Percentiles rank a stretch among this genome's conserved stretches.
Evolutionary conservation across 768 basidiomycete genomes (phyloP).

Genomic region (Leccinum variicolor): DNA sequence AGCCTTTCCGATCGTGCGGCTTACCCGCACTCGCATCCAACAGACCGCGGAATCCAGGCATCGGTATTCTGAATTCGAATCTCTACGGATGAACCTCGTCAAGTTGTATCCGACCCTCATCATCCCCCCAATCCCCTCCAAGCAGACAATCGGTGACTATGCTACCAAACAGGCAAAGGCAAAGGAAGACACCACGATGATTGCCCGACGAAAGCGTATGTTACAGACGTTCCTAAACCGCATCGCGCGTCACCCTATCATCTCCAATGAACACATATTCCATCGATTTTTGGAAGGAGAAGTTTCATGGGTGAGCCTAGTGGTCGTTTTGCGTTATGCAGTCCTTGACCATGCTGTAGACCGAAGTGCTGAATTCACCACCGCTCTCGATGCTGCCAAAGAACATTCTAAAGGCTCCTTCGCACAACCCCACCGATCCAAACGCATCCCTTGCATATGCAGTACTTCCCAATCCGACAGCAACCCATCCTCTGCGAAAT

Average conservation of each 20-base stretch:
- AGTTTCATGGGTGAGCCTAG: constrained; percentile 81
- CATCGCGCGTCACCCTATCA: constrained; percentile 84
- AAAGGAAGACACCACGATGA: constrained; percentile 92
- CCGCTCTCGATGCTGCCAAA: constrained; percentile 90
- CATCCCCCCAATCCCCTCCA: constrained; percentile 96
- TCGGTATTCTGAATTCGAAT: constrained; percentile 97
- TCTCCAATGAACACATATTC: constrained; percentile 94
- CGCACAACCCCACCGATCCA: constrained; percentile 88
- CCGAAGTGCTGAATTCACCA: constrained; percentile 89
- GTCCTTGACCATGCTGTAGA: constrained; percentile 40
- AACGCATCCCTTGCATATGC: constrained; percentile 70
- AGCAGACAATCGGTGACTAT: constrained; percentile 94
- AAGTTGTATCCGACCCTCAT: constrained; percentile 95
- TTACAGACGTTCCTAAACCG: constrained; percentile 94
- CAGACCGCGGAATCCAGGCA: constrained; percentile 82
- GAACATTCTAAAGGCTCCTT: constrained; percentile 93
- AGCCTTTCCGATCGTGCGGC: not conserved
- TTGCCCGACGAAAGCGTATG: constrained; percentile 90
- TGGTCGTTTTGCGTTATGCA: not conserved
- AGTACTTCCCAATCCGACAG: constrained; percentile 84
- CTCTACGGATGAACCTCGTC: constrained; percentile 74
- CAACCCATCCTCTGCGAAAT: constrained; percentile 82
- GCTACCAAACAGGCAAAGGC: constrained; percentile 96
- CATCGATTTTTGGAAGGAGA: constrained; percentile 95
- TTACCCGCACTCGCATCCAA: constrained; percentile 12